Conservation (phyloP, 352 stramenopile species). For the Stramenopiles sp. region DNA sequence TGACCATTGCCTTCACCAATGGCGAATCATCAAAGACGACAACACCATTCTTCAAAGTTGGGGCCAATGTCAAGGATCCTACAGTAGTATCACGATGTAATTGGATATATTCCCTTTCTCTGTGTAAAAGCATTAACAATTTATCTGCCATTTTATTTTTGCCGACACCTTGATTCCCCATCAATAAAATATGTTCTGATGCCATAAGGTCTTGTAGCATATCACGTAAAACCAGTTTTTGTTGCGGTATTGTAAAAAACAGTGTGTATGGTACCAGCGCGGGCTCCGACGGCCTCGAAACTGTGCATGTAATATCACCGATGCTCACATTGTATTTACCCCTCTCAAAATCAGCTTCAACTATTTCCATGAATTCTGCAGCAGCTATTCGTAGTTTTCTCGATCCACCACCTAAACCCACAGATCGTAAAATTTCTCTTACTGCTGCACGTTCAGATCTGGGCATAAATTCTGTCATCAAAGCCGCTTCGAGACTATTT, state of each 20-base stretch:
- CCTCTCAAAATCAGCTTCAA: background rate
- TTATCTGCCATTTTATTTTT: constrained; percentile 85
- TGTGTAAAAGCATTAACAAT: constrained; percentile 59
- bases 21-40: constrained; percentile 77
- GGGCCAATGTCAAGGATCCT: constrained; percentile 64
- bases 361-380: background rate
- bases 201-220: constrained; percentile 35
- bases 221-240: constrained; percentile 55
- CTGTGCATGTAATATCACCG: constrained; percentile 36
- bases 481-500: constrained; percentile 1
- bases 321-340: background rate
- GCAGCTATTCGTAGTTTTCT: background rate
- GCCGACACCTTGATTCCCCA: constrained; percentile 80
- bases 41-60: constrained; percentile 55
- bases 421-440: background rate
- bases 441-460: background rate
- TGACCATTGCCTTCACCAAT: constrained; percentile 69
- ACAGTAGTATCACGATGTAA: constrained; percentile 85
- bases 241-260: constrained; percentile 68
- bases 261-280: constrained; percentile 60
- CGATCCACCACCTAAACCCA: background rate
- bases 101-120: constrained; percentile 87
- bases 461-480: constrained; percentile 12
- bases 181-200: constrained; percentile 55
- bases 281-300: constrained; percentile 26